Conservation (phyloP, 345 rosid species). For the Citrus australasica region DNA sequence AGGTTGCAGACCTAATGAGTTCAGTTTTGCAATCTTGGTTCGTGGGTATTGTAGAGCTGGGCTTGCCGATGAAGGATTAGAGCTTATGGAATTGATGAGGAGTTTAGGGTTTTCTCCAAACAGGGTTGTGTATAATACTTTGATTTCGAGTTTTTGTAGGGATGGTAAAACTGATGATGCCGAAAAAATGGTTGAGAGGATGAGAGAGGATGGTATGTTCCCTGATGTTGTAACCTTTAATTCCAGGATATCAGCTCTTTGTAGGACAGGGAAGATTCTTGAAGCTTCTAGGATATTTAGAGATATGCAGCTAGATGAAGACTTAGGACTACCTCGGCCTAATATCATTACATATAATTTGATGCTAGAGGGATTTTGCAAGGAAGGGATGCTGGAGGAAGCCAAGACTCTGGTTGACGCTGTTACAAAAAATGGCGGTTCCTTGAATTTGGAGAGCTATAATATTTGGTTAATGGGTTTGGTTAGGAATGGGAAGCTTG, state of each 20-base stretch:
- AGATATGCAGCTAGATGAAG: constrained; percentile 81
- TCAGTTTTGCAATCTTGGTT: constrained; percentile 75
- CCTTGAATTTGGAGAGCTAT: constrained; percentile 60
- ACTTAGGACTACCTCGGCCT: constrained; percentile 81
- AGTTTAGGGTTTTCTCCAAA: constrained; percentile 49
- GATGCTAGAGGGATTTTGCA: constrained; percentile 79
- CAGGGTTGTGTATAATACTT: constrained; percentile 72
- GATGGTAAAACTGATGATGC: constrained; percentile 79
- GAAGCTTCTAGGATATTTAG: constrained; percentile 92
- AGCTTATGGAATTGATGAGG: constrained; percentile 57
- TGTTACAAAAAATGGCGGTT: constrained; percentile 43
- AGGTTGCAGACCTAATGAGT: constrained; percentile 79
- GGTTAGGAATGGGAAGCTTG: constrained; percentile 57
- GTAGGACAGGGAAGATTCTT: constrained; percentile 59
- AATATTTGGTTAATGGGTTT: constrained; percentile 84
- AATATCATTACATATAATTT: constrained; percentile 68
- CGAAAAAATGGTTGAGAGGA: constrained; percentile 71
- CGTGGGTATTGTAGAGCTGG: constrained; percentile 83
- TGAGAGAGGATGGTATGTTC: constrained; percentile 68
- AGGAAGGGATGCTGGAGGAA: constrained; percentile 78
- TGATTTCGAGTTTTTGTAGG: constrained; percentile 75
- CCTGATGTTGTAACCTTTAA: constrained; percentile 88
- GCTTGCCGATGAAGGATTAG: constrained; percentile 46
- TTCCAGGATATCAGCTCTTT: constrained; percentile 84
- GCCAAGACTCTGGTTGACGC: constrained; percentile 65